A percentile compares a stretch with the other conserved stretches of the same genome.
Conservation (phyloP, 495 filamentous ascomycete species). For the Penicillium soppii region DNA sequence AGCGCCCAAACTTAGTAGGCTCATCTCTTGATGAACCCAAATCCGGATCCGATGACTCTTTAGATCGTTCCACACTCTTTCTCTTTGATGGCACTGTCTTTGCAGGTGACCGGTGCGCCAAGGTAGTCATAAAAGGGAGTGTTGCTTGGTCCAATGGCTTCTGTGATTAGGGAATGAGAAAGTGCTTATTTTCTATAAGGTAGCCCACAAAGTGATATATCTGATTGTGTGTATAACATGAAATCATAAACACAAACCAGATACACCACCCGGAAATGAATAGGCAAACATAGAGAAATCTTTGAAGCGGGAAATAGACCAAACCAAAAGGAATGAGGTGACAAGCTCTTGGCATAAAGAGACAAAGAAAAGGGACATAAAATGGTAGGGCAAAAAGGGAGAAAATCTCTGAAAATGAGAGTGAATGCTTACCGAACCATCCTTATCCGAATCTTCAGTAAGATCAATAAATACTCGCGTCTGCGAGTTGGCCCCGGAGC, state of each 20-base stretch:
- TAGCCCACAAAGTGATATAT: too few relatives aligned
- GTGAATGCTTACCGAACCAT: not conserved
- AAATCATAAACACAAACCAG: too few relatives aligned
- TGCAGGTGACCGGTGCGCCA: conserved; percentile 2
- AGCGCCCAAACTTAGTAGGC: not conserved
- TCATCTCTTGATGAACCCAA: conserved; percentile 1
- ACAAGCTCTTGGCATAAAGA: not conserved
- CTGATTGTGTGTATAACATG: too few relatives aligned
- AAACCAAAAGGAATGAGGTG: not conserved
- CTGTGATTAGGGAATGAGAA: too few relatives aligned
- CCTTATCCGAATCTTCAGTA: not conserved
- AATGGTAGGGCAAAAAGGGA: not conserved
- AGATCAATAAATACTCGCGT: conserved; percentile 2
- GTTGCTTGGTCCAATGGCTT: not conserved
- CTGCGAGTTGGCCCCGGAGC: not conserved
- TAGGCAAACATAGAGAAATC: too few relatives aligned
- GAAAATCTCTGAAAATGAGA: not conserved
- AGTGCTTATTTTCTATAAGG: too few relatives aligned
- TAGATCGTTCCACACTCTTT: not conserved
- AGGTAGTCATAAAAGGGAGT: conserved; percentile 2
- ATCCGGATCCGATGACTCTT: not conserved
- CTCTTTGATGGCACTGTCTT: not conserved
- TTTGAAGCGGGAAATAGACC: too few relatives aligned
- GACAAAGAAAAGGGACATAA: not conserved
- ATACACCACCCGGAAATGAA: too few relatives aligned